These are phyloP conservation scores for Juglanconis juglandina DNA, from an alignment of 2,329 filamentous ascomycete genomes.

Conservation along the genomic window DNA sequence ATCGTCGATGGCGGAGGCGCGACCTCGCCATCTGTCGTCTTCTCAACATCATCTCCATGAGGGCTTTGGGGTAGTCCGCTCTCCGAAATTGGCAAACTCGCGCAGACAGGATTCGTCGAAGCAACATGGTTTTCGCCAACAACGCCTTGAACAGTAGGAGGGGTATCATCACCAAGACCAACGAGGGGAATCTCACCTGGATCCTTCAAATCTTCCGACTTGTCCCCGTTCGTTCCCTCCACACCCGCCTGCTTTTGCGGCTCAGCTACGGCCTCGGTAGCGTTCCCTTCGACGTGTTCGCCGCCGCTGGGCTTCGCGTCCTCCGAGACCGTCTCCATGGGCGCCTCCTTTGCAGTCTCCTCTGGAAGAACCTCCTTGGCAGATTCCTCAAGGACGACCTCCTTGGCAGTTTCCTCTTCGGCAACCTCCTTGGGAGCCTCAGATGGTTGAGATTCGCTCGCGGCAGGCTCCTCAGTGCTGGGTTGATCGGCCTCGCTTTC, in stretches of 20 bases:
- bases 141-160: constrained; percentile 10
- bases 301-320: not conserved
- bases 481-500: not conserved
- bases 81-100: constrained; percentile 4
- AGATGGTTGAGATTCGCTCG: too few relatives aligned
- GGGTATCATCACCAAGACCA: constrained; percentile 15
- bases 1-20: constrained; percentile 2
- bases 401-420: too few relatives aligned
- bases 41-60: constrained; percentile 5
- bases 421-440: too few relatives aligned
- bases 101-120: constrained; percentile 18
- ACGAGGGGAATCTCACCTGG: constrained; percentile 17
- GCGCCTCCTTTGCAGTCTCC: not conserved
- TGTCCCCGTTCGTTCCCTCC: not conserved
- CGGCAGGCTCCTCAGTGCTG: not conserved
- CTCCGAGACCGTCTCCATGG: too few relatives aligned
- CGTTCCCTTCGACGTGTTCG: not conserved
- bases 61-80: not conserved
- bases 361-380: not conserved
- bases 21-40: constrained; percentile 6
- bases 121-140: constrained; percentile 17
- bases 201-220: constrained; percentile 5
- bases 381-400: not conserved
- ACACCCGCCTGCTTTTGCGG: not conserved
- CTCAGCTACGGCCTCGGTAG: constrained; percentile 1